Conservation (phyloP, 1,284 basidiomycete species). For the Sporisorium reilianum region DNA sequence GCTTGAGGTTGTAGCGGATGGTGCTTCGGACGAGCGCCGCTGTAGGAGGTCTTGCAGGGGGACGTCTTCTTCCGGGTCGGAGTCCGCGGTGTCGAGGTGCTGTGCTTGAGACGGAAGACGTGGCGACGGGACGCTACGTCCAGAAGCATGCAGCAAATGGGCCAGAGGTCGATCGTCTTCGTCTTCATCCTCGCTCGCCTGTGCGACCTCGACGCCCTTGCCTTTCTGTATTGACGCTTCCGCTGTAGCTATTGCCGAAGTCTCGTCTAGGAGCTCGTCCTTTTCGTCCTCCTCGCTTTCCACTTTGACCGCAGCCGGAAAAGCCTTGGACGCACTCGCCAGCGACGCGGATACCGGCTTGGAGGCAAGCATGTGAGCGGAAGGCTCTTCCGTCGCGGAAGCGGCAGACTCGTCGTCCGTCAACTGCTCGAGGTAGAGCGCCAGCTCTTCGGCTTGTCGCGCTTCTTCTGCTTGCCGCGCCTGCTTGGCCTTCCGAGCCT, state of each 20-base stretch:
- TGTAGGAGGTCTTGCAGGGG: constrained; percentile 39
- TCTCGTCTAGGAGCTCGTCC: constrained; percentile 13
- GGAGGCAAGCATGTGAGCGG: not conserved
- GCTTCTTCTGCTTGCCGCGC: constrained; percentile 16
- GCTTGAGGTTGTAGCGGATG: not conserved
- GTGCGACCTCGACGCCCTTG: not conserved
- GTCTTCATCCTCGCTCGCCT: constrained; percentile 5
- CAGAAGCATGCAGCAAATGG: not conserved
- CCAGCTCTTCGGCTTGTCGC: constrained; percentile 24
- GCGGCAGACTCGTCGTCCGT: constrained; percentile 9
- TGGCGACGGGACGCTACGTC: too few species aligned
- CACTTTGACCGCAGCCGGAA: not conserved
- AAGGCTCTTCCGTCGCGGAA: not conserved
- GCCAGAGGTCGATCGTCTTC: constrained; percentile 26
- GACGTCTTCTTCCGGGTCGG: constrained; percentile 37
- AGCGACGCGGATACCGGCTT: not conserved
- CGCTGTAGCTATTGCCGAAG: too few species aligned
- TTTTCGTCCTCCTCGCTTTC: constrained; percentile 4
- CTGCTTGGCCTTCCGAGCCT: not conserved
- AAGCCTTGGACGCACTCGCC: not conserved
- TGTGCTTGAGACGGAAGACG: not conserved
- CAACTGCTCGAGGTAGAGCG: constrained; percentile 13
- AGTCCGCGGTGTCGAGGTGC: constrained; percentile 16
- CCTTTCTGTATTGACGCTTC: not conserved
- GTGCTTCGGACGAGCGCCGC: constrained; percentile 8